A percentile compares a stretch with the other conserved stretches of the same genome.
Conservation (phyloP, 129 eudicot genomes). For the Escallonia herrerae region DNA sequence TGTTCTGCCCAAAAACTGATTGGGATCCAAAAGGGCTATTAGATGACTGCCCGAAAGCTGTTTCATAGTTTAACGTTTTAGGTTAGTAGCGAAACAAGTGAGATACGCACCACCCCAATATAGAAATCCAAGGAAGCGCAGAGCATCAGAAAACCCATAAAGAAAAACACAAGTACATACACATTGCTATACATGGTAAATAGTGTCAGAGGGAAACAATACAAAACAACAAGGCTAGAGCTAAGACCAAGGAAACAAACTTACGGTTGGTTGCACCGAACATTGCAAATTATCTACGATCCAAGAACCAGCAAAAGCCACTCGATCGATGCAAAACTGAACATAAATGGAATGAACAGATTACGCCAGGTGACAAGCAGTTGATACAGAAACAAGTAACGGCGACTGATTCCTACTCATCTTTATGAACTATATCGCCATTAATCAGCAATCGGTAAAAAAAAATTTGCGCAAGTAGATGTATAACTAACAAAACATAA, state of each 20-base stretch:
- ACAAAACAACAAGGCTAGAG: neutral
- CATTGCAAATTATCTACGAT: conserved; percentile 1
- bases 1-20: conserved; percentile 82
- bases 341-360: neutral
- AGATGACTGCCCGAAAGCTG: conserved; percentile 97
- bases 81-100: neutral
- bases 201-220: neutral
- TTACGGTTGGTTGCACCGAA: conserved; percentile 20
- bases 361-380: neutral
- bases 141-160: neutral
- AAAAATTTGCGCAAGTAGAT: too few species aligned
- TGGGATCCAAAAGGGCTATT: conserved; percentile 78
- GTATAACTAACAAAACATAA: too few species aligned
- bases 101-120: neutral
- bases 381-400: neutral
- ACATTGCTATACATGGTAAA: neutral
- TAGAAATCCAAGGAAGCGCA: neutral
- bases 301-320: neutral
- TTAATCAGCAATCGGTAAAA: neutral
- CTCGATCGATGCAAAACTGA: neutral
- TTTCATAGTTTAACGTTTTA: neutral
- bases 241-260: neutral
- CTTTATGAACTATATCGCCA: neutral
- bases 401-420: neutral
- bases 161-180: neutral